Evolutionary conservation across 371 early-diverging fungal genomes (phyloP).

Genomic region (Lichtheimia ornata): DNA sequence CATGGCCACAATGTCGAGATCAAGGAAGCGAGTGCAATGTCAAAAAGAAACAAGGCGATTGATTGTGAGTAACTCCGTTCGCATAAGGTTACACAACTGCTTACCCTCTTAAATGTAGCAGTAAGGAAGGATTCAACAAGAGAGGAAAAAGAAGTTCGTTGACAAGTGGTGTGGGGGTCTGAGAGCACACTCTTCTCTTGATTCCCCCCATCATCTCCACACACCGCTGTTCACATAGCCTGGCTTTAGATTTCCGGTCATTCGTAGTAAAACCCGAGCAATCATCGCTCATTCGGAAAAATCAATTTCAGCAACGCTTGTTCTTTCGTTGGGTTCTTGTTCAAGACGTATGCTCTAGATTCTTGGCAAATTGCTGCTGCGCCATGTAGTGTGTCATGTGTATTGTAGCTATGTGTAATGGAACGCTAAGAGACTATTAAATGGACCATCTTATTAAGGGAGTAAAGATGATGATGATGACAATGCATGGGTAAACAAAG

Average conservation of each 20-base stretch:
- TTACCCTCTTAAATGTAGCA: conserved; percentile 4
- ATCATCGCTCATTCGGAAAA: conserved; percentile 10
- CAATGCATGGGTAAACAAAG: neutral
- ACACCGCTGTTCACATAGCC: conserved; percentile 5
- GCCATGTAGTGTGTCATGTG: neutral
- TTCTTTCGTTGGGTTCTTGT: no score
- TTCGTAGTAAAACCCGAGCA: conserved; percentile 15
- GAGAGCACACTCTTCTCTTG: neutral
- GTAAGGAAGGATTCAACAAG: neutral
- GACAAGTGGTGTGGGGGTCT: conserved; percentile 8
- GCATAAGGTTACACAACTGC: conserved; percentile 9
- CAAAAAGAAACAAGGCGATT: conserved; percentile 9
- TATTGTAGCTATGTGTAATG: neutral
- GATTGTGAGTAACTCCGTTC: conserved; percentile 8
- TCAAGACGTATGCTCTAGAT: neutral
- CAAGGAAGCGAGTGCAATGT: conserved; percentile 1
- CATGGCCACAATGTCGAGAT: neutral
- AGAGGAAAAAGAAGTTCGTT: conserved; percentile 1
- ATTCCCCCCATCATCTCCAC: neutral
- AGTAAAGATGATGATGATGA: neutral
- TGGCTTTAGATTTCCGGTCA: conserved; percentile 15
- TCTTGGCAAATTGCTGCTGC: neutral
- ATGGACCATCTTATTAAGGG: neutral
- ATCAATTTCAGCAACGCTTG: neutral
- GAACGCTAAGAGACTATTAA: neutral